phyloP scores from a whole-genome alignment of 352 stramenopile genomes.

The Pythium dissimile region DNA sequence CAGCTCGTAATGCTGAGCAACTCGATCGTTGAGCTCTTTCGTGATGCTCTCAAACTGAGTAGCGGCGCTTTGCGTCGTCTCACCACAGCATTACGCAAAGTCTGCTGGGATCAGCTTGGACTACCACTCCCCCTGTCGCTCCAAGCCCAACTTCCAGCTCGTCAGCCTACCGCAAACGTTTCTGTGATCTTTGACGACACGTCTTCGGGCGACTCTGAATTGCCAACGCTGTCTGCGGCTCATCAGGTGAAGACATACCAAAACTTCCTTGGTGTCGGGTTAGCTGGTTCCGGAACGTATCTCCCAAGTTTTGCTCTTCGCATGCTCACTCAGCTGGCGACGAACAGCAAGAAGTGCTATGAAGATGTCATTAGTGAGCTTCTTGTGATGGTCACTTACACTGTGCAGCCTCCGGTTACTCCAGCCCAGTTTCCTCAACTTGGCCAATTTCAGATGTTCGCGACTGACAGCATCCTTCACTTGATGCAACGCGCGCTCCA shows the following conservation, averaged over 20 bases:
- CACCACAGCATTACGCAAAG: slow-evolving; percentile 53
- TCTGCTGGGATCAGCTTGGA: slow-evolving; percentile 70
- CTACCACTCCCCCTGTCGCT: slow-evolving; percentile 25
- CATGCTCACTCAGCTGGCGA: slow-evolving; percentile 76
- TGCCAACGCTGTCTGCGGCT: slow-evolving; percentile 36
- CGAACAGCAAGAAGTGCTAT: slow-evolving; percentile 68
- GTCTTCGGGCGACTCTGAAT: slow-evolving; percentile 16
- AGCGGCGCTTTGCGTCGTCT: slow-evolving; percentile 52
- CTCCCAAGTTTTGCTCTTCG: slow-evolving; percentile 71
- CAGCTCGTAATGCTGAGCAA: slow-evolving; percentile 81
- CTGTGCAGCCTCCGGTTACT: slow-evolving; percentile 31
- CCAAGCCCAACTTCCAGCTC: background rate
- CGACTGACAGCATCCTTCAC: slow-evolving; percentile 75
- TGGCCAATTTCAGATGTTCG: slow-evolving; percentile 67
- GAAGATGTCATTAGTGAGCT: slow-evolving; percentile 75
- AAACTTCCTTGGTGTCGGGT: slow-evolving; percentile 67
- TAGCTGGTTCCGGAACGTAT: slow-evolving; percentile 55
- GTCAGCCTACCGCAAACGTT: background rate
- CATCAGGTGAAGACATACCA: slow-evolving; percentile 83
- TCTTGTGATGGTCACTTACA: slow-evolving; percentile 68
- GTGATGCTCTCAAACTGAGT: slow-evolving; percentile 66
- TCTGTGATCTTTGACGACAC: background rate
- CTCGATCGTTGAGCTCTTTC: slow-evolving; percentile 86
- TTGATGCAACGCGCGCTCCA: slow-evolving; percentile 73
- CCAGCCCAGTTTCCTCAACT: slow-evolving; percentile 55